Percentiles rank a stretch among this genome's conserved stretches.
Conservation (phyloP, 495 filamentous ascomycete species). For the Aspergillus asperescens region DNA sequence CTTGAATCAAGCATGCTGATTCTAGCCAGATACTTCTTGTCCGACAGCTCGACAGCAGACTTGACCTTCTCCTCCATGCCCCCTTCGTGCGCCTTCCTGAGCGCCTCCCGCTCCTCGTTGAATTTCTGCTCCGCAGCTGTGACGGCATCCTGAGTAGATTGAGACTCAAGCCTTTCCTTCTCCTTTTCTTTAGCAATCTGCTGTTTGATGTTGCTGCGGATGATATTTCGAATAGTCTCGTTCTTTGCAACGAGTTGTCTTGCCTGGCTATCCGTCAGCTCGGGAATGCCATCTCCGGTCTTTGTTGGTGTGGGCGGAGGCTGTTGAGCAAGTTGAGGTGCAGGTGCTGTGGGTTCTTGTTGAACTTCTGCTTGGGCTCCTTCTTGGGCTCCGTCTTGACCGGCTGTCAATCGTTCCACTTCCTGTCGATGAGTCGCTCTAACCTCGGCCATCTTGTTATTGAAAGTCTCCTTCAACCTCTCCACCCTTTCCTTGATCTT, state of each 20-base stretch:
- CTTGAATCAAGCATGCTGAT: constrained; percentile 78
- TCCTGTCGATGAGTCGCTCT: constrained; percentile 51
- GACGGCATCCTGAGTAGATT: constrained; percentile 28
- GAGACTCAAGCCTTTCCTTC: constrained; percentile 48
- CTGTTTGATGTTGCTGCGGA: constrained; percentile 61
- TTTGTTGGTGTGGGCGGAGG: constrained; percentile 25
- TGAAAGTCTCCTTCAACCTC: constrained; percentile 65
- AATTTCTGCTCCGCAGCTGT: constrained; percentile 46
- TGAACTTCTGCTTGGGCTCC: background rate
- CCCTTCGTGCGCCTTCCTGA: constrained; percentile 53
- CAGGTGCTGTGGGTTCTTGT: constrained; percentile 47
- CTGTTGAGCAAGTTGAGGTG: constrained; percentile 20
- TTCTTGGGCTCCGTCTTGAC: constrained; percentile 44
- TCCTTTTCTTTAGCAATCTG: constrained; percentile 54
- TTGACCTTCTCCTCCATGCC: constrained; percentile 39
- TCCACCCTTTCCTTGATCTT: constrained; percentile 63
- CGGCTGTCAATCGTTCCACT: constrained; percentile 58
- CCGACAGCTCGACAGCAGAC: constrained; percentile 40
- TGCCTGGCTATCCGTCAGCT: constrained; percentile 55
- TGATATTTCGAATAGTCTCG: constrained; percentile 56
- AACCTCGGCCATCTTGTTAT: constrained; percentile 62
- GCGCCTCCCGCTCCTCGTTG: constrained; percentile 52
- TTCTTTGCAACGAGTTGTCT: constrained; percentile 61
- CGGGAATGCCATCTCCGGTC: constrained; percentile 25
- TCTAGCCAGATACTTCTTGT: constrained; percentile 62